Base-by-base conservation (phyloP, 768 basidiomycete species). In the Cubamyces sp. region DNA sequence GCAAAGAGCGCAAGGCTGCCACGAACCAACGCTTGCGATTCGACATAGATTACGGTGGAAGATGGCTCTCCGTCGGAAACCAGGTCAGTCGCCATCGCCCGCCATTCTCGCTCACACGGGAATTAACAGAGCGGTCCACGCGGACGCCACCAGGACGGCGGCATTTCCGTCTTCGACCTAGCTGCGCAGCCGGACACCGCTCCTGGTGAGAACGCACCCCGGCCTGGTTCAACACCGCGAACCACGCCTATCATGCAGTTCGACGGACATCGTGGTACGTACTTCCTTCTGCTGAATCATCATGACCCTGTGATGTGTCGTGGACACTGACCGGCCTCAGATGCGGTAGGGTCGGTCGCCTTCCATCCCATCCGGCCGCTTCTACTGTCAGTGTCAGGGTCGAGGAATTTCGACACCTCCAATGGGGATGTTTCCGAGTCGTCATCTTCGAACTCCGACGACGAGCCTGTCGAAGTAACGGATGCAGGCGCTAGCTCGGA, bases 1-100 rank as follows among this genome's bases (percentile, higher is more conserved):
- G 26, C 37, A 28, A 34, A 26, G 50, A 26, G 9, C 55, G 58
- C 11, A 49, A 45, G 54, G 47, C 56, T 30, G 18, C 48, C 61
- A 89, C 90, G 21, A 95, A 96, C 70, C 96, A 97, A 73, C 84
- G 84, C 64, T 76, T 87, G 25, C 73, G 76, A n/a, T 96, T 96
- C 68, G 92, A 92, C 66, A 70, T 96, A 0, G 92, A 96, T 69
- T 56, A 79, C 12, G 77, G 80, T 41, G 93, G 94, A 0, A 77
- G 76, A 48, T 86, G 82, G 74, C 67, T 96, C 40, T 81, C 80
- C 25, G 75, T 82, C 1, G 94, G 94, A 0, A 86, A 87, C 71
- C 83, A 88, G 79, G 92, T 88, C 54, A 42, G 84, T 74, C 37
- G 21, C 14, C 23, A 21, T 49, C 25, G 39, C 34, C 57, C 40